Base-by-base conservation (phyloP, 768 basidiomycete genomes). In the Amanita thiersii region DNA sequence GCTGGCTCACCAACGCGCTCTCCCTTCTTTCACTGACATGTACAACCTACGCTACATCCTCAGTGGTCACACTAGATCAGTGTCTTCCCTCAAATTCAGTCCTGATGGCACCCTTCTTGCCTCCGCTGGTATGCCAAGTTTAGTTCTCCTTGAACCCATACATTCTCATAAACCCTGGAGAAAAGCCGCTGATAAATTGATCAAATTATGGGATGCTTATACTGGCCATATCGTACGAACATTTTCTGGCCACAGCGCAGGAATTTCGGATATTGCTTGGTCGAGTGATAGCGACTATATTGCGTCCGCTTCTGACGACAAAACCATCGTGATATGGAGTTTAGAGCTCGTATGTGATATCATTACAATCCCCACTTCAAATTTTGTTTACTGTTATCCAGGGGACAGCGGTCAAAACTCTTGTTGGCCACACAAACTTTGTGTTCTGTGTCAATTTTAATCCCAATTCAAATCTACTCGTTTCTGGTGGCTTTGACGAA, bases 401-500 rank as follows among this genome's bases (percentile, higher is more conserved):
- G 81, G 73, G 78, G 30, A 61, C 65, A 28, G 62, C 70, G 45
- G 72, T 79, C 4, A 86, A 82, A 47, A 76, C 71, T 8, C 66
- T 99, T 9, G 69, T 72, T 32, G 87, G 88, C 0, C 94, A 99
- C 54, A 92, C 92, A 7, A 92, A 87, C 53, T 90, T 90, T 45
- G 91, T 98, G 1, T 92, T 96, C 54, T 93, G 91, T 49, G 72
- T 97, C 15, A 86, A 90, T 53, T 98, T 84, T 61, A 92, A 87
- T 51, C 92, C 90, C 1, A 75, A 81, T 55, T 86, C 87, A 0
- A 93, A 91, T 58, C 65, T 99, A 24, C 67, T 98, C 40, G 96
- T 87, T 11, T 93, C 89, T 15, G 96, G 96, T 21, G 86, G 87
- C 1, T 93, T 86, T 54, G 96, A 99, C 52, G 96, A 99, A 66